A percentile compares a stretch with the other conserved stretches of the same genome.
Evolutionary conservation across 2,329 filamentous ascomycete species (phyloP).

Genomic region (Colletotrichum siamense): DNA sequence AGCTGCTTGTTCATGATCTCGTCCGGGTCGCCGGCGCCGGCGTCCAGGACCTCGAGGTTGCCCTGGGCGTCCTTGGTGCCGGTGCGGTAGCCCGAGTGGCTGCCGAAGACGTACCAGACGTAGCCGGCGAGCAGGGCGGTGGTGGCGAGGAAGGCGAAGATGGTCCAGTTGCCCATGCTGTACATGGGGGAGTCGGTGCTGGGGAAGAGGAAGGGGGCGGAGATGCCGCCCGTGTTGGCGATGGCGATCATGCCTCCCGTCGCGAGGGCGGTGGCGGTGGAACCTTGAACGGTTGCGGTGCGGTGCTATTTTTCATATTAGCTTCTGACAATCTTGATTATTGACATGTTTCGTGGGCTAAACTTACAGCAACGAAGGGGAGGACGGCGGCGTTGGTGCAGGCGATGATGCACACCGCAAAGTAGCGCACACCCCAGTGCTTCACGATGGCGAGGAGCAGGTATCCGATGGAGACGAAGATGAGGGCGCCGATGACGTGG

Average conservation of each 20-base stretch:
- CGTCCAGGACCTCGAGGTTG: conserved; percentile 28
- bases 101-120: conserved; percentile 35
- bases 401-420: conserved; percentile 36
- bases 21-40: conserved; percentile 21
- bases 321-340: too few species aligned
- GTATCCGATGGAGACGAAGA: conserved; percentile 33
- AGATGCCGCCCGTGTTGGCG: conserved; percentile 37
- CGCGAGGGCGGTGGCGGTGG: conserved; percentile 36
- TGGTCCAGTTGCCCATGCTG: conserved; percentile 38
- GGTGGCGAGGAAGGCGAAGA: conserved; percentile 33
- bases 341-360: too few species aligned
- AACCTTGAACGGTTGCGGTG: conserved; percentile 36
- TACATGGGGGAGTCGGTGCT: conserved; percentile 34
- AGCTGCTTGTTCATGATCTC: conserved; percentile 27
- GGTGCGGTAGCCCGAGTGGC: conserved; percentile 34
- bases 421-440: conserved; percentile 34
- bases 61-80: conserved; percentile 25
- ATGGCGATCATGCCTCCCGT: conserved; percentile 40
- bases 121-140: conserved; percentile 30
- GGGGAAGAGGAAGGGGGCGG: conserved; percentile 38
- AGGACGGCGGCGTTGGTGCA: conserved; percentile 37
- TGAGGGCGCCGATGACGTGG: conserved; percentile 32
- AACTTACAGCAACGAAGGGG: conserved; percentile 36
- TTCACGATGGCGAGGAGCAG: conserved; percentile 33
- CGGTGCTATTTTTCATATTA: conserved; percentile 26